phyloP scores from a whole-genome alignment of 192 early-diverging fungal genomes.

The Coemansia sp. region DNA sequence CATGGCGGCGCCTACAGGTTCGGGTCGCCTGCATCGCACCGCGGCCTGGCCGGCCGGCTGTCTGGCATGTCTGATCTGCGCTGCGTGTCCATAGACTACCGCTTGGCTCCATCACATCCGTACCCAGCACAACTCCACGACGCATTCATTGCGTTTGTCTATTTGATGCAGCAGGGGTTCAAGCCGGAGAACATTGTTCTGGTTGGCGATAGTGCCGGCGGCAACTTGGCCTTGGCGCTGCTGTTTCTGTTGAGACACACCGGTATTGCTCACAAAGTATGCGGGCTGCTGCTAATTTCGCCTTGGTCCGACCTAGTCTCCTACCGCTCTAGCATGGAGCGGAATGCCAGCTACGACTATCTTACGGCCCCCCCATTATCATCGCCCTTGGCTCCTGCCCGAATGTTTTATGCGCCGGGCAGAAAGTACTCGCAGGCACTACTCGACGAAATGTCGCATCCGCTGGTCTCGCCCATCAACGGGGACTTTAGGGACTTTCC shows the following conservation, averaged over 20 bases:
- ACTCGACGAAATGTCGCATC: constrained; percentile 23
- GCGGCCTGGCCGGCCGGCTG: constrained; percentile 50
- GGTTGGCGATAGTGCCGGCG: constrained; percentile 69
- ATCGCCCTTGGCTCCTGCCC: constrained; percentile 18
- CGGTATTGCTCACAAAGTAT: constrained; percentile 28
- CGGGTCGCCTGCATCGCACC: constrained; percentile 48
- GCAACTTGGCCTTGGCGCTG: constrained; percentile 60
- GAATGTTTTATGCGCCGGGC: constrained; percentile 39
- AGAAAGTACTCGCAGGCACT: constrained; percentile 15
- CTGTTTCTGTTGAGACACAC: constrained; percentile 60
- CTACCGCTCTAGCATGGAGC: constrained; percentile 7
- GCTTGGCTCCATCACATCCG: constrained; percentile 35
- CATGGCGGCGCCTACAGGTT: constrained; percentile 73
- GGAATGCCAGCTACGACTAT: constrained; percentile 30
- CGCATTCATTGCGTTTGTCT: constrained; percentile 52
- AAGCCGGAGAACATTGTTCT: constrained; percentile 57
- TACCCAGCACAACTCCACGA: constrained; percentile 65
- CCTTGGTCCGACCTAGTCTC: constrained; percentile 30
- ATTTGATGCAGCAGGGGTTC: constrained; percentile 57
- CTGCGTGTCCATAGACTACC: constrained; percentile 43
- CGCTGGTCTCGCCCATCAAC: constrained; percentile 40
- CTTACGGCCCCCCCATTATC: constrained; percentile 8
- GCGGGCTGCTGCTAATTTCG: constrained; percentile 59
- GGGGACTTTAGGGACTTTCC: constrained; percentile 37
- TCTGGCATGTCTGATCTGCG: constrained; percentile 47